Base-by-base conservation (phyloP, 768 basidiomycete genomes). In the Boletus subparvulus region DNA sequence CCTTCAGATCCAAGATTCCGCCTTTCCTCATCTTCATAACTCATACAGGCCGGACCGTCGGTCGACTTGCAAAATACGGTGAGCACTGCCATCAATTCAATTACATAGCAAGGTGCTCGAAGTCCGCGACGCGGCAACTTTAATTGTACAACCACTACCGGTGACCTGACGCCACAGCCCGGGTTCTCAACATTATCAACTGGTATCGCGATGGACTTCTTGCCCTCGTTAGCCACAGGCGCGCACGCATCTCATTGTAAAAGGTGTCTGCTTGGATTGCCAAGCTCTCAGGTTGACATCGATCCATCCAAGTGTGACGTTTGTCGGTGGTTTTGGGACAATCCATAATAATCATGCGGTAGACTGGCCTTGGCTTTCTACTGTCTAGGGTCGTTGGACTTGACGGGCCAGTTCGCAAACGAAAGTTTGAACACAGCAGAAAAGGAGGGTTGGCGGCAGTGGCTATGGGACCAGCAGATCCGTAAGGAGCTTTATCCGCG, bases 341-440 rank as follows among this genome's bases (percentile, higher is more conserved):
- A 54, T 35, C 46, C 43, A 48, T 62, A 30, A 61, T 52, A 33
- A 58, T 50, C 37, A 48, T 57, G 19, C 44, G 21, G 53, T 61
- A 97, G 95, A 65, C 76, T 96, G 66, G 92, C 91, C 5, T 68
- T 97, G 47, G 86, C 80, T 17, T 98, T 94, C 76, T 99, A 98
- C 69, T 93, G 90, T 62, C 75, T 98, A 19, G 88, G 93, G 0
- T 80, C 84, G 0, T 75, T 99, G 36, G 95, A 98, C 65, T 73
- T 98, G 32, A 78, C 94, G 11, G 84, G 80, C 3, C 67, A 78
- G 6, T 69, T 79, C 28, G 64, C 72, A 9, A 43, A 47, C 37
- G 60, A 61, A 5, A 82, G 81, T 60, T 79, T 78, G 2, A 78
- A 68, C 10, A 67, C 76, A 8, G 62, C 67, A 16, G 85, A 94